Conservation (phyloP, 2,329 filamentous ascomycete genomes). For the Paraphaeosphaeria minitans region DNA sequence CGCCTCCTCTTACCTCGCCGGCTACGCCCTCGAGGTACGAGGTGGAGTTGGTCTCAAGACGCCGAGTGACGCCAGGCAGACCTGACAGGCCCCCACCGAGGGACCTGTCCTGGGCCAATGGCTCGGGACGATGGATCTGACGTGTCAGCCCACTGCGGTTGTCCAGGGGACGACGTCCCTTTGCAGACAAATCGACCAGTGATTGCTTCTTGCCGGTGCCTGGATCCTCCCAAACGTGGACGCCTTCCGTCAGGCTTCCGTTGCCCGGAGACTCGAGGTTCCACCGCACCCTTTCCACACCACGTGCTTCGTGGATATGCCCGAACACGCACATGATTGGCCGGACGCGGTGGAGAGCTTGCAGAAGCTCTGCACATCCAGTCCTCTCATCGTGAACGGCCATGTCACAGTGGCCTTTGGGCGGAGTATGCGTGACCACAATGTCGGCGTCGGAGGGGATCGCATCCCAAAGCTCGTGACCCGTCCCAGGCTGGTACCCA, state of each 20-base stretch:
- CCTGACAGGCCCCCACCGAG: slow-evolving; percentile 27
- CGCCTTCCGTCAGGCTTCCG: slow-evolving; percentile 53
- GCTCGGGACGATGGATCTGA: slow-evolving; percentile 26
- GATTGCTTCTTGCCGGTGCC: slow-evolving; percentile 64
- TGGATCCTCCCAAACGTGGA: slow-evolving; percentile 64
- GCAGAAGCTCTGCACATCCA: slow-evolving; percentile 66
- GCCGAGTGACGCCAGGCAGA: slow-evolving; percentile 23
- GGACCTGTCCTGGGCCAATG: slow-evolving; percentile 10
- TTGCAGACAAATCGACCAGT: slow-evolving; percentile 64
- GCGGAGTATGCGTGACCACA: slow-evolving; percentile 73
- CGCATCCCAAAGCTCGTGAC: slow-evolving; percentile 60
- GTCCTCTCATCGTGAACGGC: slow-evolving; percentile 38
- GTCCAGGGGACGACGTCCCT: slow-evolving; percentile 41
- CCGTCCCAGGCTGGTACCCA: slow-evolving; percentile 58
- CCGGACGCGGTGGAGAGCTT: slow-evolving; percentile 63
- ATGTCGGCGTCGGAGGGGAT: slow-evolving; percentile 69
- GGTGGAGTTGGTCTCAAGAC: slow-evolving; percentile 30
- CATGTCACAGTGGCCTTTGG: slow-evolving; percentile 63
- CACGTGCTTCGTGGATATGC: slow-evolving; percentile 72
- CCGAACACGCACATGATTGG: slow-evolving; percentile 72
- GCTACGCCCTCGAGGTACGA: slow-evolving; percentile 25
- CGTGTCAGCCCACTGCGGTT: slow-evolving; percentile 36
- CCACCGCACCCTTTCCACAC: slow-evolving; percentile 68
- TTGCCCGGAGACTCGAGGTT: slow-evolving; percentile 42
- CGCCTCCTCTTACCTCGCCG: slow-evolving; percentile 29